These are phyloP conservation scores for Hanseniaspora nectarophila DNA, from an alignment of 805 yeast genomes.

Conservation along the genomic window DNA sequence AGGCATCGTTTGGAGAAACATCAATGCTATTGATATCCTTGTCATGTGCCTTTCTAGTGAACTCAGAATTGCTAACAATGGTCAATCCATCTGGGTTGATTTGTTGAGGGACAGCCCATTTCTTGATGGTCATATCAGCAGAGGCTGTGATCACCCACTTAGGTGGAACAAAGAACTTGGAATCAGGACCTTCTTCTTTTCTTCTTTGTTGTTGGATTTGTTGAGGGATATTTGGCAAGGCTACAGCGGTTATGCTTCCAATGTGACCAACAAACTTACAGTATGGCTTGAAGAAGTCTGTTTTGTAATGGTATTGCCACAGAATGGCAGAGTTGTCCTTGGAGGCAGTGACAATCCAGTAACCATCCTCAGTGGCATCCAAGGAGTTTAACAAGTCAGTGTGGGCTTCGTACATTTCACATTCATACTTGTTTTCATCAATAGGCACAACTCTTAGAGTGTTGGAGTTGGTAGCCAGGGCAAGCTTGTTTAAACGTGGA, in stretches of 20 bases:
- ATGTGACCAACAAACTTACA: conserved; percentile 77
- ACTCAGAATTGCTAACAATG: conserved; percentile 52
- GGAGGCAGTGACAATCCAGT: conserved; percentile 84
- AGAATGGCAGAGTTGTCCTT: conserved; percentile 77
- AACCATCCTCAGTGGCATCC: conserved; percentile 67
- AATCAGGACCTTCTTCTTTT: conserved; percentile 19
- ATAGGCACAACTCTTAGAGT: conserved; percentile 59
- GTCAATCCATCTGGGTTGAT: conserved; percentile 18
- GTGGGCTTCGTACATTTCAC: conserved; percentile 65
- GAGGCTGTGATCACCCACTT: conserved; percentile 70
- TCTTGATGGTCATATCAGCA: conserved; percentile 71
- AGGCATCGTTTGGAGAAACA: conserved; percentile 78
- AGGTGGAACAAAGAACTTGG: conserved; percentile 33
- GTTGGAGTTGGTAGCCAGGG: conserved; percentile 89
- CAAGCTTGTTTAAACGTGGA: conserved; percentile 44
- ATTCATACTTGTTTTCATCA: conserved; percentile 41
- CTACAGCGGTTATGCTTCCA: conserved; percentile 73
- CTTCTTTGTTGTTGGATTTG: conserved; percentile 15
- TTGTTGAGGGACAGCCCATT: conserved; percentile 59
- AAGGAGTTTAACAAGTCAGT: conserved; percentile 70
- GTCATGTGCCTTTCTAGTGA: conserved; percentile 92
- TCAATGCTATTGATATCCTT: conserved; percentile 88
- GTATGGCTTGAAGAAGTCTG: conserved; percentile 33
- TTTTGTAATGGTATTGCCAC: conserved; percentile 54
- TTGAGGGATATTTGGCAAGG: conserved; percentile 41